Evolutionary conservation across 306 rosid genomes (phyloP), one percentile per base, ranked within the genome.

Genomic region (Carpinus fangiana): DNA sequence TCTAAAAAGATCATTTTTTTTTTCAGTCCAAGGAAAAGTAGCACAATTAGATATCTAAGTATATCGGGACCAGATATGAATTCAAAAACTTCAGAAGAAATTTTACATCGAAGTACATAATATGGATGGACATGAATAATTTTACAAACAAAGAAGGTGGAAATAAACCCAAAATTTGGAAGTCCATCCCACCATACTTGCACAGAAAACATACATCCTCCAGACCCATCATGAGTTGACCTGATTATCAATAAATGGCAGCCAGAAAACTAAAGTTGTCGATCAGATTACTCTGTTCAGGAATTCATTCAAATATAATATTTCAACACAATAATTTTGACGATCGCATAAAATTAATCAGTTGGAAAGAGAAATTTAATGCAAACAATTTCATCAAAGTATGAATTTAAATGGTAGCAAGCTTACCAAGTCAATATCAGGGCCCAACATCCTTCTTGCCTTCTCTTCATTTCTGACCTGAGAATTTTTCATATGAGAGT

Each of bases 391-490:
- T 31, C 34, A 31, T 31, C 34, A 38, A 38, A 5, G 51, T 50
- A 59, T 62, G 20, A 62, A 10, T 48, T 53, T 50, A 38, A 55
- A 3, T 48, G 54, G 6, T 75, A 45, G 83, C 76, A 65, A 45
- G 82, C 97, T 88, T 87, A 94, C 97, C 97, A 94, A 83, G 83
- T 90, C 93, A 83, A 94, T 73, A 70, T 94, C 93, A 12, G 93
- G 79, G 83, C 98, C 97, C 76, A 94, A 80, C 95, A 92, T 90
- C 81, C 78, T 88, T 57, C 95, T 82, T 12, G 98, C 98, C 83
- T 94, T 94, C 83, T 91, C 90, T 87, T 89, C 95, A 85, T 92
- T 94, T 82, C 97, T 87, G 73, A 86, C 97, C 98, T 92, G 89
- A 64, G 64, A 82, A 18, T 81, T 10, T 57, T 53, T 23, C 82